These are phyloP conservation scores for Diaporthe australafricana DNA, from an alignment of 2,329 filamentous ascomycete species.

Conservation along the genomic window DNA sequence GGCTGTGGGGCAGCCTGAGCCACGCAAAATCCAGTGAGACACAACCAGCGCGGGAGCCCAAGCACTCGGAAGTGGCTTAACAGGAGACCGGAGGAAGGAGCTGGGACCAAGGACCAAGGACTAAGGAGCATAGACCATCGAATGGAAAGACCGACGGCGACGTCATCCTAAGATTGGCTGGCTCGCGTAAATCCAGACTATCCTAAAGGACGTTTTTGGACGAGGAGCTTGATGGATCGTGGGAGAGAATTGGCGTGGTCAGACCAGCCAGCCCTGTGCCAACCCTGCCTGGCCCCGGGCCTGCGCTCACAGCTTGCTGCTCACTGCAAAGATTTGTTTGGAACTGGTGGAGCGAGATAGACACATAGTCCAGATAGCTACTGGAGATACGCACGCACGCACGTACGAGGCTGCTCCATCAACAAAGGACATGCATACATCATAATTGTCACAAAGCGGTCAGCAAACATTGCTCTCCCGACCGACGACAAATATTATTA, in stretches of 20 bases:
- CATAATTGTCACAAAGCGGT: constrained; percentile 11
- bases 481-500: background rate
- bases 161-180: constrained; percentile 32
- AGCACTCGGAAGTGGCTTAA: background rate
- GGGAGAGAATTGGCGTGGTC: constrained; percentile 3
- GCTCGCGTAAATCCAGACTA: constrained; percentile 24
- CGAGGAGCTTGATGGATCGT: constrained; percentile 6
- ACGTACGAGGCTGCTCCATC: background rate
- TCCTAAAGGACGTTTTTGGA: background rate
- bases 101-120: background rate
- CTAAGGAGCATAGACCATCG: constrained; percentile 15
- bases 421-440: constrained; percentile 4
- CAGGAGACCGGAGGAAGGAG: constrained; percentile 1
- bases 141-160: constrained; percentile 10
- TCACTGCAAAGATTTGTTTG: constrained; percentile 12
- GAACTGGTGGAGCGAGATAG: constrained; percentile 6
- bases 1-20: constrained; percentile 2
- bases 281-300: constrained; percentile 11
- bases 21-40: constrained; percentile 12
- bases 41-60: background rate
- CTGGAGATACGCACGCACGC: constrained; percentile 10
- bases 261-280: constrained; percentile 3
- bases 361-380: background rate
- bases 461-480: constrained; percentile 1
- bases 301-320: too few species aligned